Base-by-base conservation (phyloP, 148 eudicot species). In the Nepenthes mirabilis region DNA sequence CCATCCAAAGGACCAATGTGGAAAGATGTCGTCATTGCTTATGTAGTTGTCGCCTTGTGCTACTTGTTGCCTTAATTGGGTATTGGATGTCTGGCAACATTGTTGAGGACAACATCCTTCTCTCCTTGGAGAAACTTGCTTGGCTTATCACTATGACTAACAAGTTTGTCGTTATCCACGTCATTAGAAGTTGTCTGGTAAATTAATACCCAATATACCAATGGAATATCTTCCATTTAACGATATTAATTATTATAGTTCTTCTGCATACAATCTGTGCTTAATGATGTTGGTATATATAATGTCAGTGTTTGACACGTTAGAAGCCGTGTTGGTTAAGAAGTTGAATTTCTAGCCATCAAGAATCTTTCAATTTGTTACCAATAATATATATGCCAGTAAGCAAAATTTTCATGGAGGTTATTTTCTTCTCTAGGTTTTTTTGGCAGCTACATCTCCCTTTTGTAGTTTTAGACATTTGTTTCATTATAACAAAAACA, bases 1-100 rank as follows among this genome's bases (percentile, higher is more conserved):
- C 87, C 90, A 9, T 89, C 97, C 0, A 89, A 89, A 62, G 76
- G 66, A 2, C 79, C 90, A 5, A 89, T 86, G 94, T 83, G 90
- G 90, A 83, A 76, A 57, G 97, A 90, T 1, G 90, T 80, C 1
- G 14, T 77, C 6, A 57, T 88, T 2, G 88, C 96, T 4, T 87
- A 87, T 67, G 9, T 79, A 7, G 53, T 88, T 11, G 91, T 85
- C 6, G 93, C 84, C 9, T 2, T 81, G 2, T 88, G 96, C 63
- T 88, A 88, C 67, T 88, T 88, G 90, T 88, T 9, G 83, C 93
- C 12, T 55, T 81, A 35, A n/a, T 81, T 12, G 96, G 96, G 5
- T 88, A 55, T 55, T 67, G 51, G 2, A 37, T 67, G 8, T 88
- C 81, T 35, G 96, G 93, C 0, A 81, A 77, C 56, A 34, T 60